Evolutionary conservation across 352 stramenopile genomes (phyloP), one percentile per base, ranked within the genome.

Genomic region (Aphanomyces euteiches): DNA sequence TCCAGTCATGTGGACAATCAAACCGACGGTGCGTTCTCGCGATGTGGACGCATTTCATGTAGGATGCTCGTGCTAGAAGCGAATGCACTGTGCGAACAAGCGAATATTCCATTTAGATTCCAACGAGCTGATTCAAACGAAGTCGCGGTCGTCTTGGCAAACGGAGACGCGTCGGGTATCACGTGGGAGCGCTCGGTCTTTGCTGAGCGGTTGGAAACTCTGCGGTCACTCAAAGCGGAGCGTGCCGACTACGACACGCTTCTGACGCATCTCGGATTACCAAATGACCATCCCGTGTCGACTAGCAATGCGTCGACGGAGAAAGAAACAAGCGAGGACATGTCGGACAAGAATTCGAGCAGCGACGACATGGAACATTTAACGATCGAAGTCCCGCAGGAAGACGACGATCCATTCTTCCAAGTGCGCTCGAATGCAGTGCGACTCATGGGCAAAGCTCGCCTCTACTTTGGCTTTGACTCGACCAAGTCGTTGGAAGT

Each of bases 11-110:
- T 21, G 28, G 56, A 63, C 56, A 63, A 63, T 37, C 56, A 63
- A 4, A 63, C 28, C 7, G 56, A 63, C 12, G n/a, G 12, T 34
- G 21, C 8, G 43, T n/a, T n/a, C 43, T 28, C 28, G 28, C 28
- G 28, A 28, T 28, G 28, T 28, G 28, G 28, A 28, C 28, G 28
- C 28, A 28, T 2, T n/a, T 28, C 28, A 28, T 28, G 28, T 28
- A n/a, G n/a, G n/a, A 28, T 28, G 28, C 0, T 28, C 28, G 28
- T 90, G 4, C 67, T 77, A 1, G 83, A 89, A 74, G 84, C 84
- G 0, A 92, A 90, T 47, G 63, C 66, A 10, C 84, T 92, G 50
- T 90, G 79, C 48, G 65, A 74, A 8, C 54, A 61, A 61, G 54
- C 54, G 34, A 37, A 39, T n/a, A 61, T 61, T 61, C 54, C 54